Evolutionary conservation across 805 yeast genomes (phyloP), one percentile per base, ranked within the genome.

Genomic region (Candida parachauliodes): DNA sequence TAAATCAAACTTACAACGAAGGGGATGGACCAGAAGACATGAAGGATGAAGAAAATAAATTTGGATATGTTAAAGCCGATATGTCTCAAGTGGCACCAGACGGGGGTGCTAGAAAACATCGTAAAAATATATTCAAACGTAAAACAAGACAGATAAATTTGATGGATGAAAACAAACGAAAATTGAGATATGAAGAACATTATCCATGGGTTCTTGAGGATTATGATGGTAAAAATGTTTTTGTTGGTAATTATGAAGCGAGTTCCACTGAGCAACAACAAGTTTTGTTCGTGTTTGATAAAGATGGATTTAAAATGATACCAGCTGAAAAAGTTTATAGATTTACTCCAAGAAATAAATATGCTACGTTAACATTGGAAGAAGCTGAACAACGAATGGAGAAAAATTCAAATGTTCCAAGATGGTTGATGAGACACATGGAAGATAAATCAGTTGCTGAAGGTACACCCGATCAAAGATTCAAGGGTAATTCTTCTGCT

Each of bases 151-250:
- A 89, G 59, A 77, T 88, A 14, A 80, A 76, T 48, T 76, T 82
- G 19, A 78, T 87, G 56, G 88, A 88, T 52, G 98, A 89, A 50
- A 77, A 77, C 7, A 89, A 87, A 43, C 75, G 91, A 45, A 83
- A 79, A 54, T 68, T 93, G 45, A 73, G 98, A 55, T 93, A 91
- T 56, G 98, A 93, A 63, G 98, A 93, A 62, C 87, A 83, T 58
- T 91, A 86, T 52, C 98, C 98, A 0, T 93, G 98, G 98, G 95
- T 93, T 12, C 68, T 93, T 72, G 98, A 93, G 64, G 98, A 93
- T 62, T 91, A 85, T 58, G 96, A 88, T 53, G 96, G 95, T 32
- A 74, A 77, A 43, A 91, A 93, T 55, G 91, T 95, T 0, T 93
- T 87, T 84, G 97, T 89, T 14, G 96, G 98, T 25, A 84, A 82